These are phyloP conservation scores for Coemansia sp. DNA, from an alignment of 192 early-diverging fungal genomes.

Conservation along the genomic window DNA sequence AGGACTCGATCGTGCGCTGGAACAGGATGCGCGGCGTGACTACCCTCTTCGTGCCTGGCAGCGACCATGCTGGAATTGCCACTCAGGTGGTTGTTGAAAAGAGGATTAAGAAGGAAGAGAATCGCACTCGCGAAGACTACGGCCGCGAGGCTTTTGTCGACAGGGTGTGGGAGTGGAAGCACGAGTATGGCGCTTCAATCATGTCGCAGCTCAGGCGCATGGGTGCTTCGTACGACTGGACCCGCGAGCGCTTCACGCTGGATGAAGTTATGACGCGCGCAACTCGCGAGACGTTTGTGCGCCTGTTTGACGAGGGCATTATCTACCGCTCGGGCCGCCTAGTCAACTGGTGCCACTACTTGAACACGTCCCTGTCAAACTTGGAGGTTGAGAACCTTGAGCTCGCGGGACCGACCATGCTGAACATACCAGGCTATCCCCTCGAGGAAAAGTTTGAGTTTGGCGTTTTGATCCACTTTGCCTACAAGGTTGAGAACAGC, in stretches of 20 bases:
- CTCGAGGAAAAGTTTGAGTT: conserved; percentile 95
- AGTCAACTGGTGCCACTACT: conserved; percentile 96
- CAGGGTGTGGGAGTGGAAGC: conserved; percentile 95
- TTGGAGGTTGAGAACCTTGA: conserved; percentile 94
- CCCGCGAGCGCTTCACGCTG: conserved; percentile 87
- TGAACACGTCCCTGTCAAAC: conserved; percentile 96
- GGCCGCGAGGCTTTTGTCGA: conserved; percentile 87
- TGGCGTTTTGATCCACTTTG: conserved; percentile 94
- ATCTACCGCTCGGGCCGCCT: conserved; percentile 96
- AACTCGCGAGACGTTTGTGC: conserved; percentile 90
- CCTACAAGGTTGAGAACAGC: conserved; percentile 81
- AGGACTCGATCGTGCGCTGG: conserved; percentile 92
- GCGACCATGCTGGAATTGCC: conserved; percentile 96
- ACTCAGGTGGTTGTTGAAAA: conserved; percentile 97
- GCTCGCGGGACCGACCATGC: conserved; percentile 75
- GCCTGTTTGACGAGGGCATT: conserved; percentile 88
- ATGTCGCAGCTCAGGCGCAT: conserved; percentile 84
- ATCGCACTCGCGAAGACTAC: conserved; percentile 82
- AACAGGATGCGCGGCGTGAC: conserved; percentile 97
- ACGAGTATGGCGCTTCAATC: conserved; percentile 76
- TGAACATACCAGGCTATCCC: conserved; percentile 90
- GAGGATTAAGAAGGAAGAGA: conserved; percentile 79
- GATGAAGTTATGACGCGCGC: conserved; percentile 78
- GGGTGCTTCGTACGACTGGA: conserved; percentile 92
- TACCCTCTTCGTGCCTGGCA: conserved; percentile 88